phyloP scores from a whole-genome alignment of 2,329 filamentous ascomycete species.

The Fusarium gaditjirri region DNA sequence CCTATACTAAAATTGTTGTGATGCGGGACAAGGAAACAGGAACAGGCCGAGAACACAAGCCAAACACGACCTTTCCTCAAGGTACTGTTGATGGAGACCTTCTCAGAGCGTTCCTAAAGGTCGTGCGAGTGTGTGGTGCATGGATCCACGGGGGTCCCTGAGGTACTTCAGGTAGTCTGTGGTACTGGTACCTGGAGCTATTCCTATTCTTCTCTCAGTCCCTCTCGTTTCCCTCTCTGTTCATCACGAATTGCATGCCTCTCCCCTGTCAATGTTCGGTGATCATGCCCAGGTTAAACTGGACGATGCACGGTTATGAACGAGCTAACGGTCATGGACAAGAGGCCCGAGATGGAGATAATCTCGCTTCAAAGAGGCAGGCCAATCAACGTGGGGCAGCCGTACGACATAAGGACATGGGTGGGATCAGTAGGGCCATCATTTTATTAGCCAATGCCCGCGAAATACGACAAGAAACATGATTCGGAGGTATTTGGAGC shows the following conservation, averaged over 20 bases:
- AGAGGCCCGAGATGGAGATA: slow-evolving; percentile 44
- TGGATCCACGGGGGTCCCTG: slow-evolving; percentile 22
- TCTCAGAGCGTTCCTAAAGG: slow-evolving; percentile 15
- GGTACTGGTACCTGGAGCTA: slow-evolving; percentile 9
- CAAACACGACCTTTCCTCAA: slow-evolving; percentile 14
- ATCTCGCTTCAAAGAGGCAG: slow-evolving; percentile 40
- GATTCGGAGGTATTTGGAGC: slow-evolving; percentile 29
- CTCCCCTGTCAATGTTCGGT: slow-evolving; percentile 17
- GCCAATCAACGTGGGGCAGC: slow-evolving; percentile 39
- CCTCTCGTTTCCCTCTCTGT: neutral
- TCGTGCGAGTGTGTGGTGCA: slow-evolving; percentile 18
- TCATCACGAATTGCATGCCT: neutral
- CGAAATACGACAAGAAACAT: slow-evolving; percentile 40
- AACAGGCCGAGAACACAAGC: slow-evolving; percentile 9
- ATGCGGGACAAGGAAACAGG: slow-evolving; percentile 4
- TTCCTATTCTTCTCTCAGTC: slow-evolving; percentile 9
- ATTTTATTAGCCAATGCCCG: slow-evolving; percentile 26
- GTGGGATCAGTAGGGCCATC: slow-evolving; percentile 14
- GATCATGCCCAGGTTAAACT: slow-evolving; percentile 29
- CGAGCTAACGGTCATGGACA: slow-evolving; percentile 28
- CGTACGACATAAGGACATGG: slow-evolving; percentile 42
- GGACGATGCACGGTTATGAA: slow-evolving; percentile 34
- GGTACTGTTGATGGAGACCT: slow-evolving; percentile 21
- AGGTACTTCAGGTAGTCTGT: neutral
- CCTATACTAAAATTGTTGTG: slow-evolving; percentile 39